Base-by-base conservation (phyloP, 2,329 filamentous ascomycete genomes). In the Trichoderma aggressivum region DNA sequence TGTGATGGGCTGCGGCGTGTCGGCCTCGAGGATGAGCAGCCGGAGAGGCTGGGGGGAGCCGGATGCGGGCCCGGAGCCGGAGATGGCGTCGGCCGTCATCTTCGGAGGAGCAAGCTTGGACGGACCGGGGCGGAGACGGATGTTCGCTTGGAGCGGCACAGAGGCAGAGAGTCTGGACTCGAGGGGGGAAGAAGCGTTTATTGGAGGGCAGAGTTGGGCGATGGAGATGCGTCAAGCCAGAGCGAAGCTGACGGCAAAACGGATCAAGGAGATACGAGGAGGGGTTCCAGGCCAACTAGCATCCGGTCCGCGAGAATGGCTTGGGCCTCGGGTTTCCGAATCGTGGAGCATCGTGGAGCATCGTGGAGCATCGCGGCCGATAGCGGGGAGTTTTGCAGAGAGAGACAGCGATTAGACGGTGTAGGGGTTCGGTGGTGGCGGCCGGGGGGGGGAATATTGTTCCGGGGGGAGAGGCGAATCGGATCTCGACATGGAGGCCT, bases 11-110 rank as follows among this genome's bases (percentile, higher is more conserved):
- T 92, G 85, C 1, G 94, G 94, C 1, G 88, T 92, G 82, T 97
- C 95, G 84, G 92, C 91, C 85, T 97, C 93, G 75, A 98, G 90
- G 75, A 98, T 87, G 60, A 94, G 94, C 81, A 98, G 91, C 70
- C 92, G 91, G 75, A 95, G 83, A 34, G 88, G 88, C 39, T 39
- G 88, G 21, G 43, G 43, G 12, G 63, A 66, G 21, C 63, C 63
- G 63, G 70, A 34, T 30, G 55, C 70, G 70, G 62, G 58, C 56
- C 63, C 70, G 62, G 63, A 34, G 21, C 70, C 70, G 70, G 63
- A 71, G 55, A 61, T 32, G 56, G 63, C 56, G 26, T 71, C 70
- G 58, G 56, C 63, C 16, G 70, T 68, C 70, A 71, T 71, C 12
- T 32, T 65, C 50, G 58, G 36, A 8, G 11, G 14, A 8, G 18